phyloP scores from a whole-genome alignment of 306 rosid species.

The Medicago arabica region DNA sequence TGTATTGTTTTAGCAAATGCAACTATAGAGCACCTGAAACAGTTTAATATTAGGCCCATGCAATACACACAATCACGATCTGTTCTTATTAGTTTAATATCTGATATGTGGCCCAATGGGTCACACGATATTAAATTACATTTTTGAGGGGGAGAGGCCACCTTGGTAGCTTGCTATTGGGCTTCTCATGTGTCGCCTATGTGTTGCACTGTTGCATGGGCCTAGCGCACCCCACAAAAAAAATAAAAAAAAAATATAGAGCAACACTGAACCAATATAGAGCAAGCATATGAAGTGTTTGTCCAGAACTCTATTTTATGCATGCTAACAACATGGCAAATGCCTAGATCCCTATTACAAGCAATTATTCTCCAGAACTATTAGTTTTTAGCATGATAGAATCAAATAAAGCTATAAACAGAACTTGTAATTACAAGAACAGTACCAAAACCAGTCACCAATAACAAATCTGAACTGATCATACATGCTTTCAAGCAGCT shows the following conservation, averaged over 20 bases:
- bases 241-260: too few relatives aligned
- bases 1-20: conserved; percentile 43
- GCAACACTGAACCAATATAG: conserved; percentile 34
- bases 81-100: too few relatives aligned
- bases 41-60: too few relatives aligned
- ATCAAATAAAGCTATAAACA: conserved; percentile 25
- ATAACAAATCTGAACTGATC: conserved; percentile 5
- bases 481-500: conserved; percentile 37
- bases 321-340: not conserved
- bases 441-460: not conserved
- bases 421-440: not conserved
- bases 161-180: too few relatives aligned
- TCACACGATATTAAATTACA: too few relatives aligned
- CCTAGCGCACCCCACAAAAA: too few relatives aligned
- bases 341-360: not conserved
- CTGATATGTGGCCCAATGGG: too few relatives aligned
- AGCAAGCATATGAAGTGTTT: conserved; percentile 17
- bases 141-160: too few relatives aligned
- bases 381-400: not conserved
- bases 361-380: conserved; percentile 7
- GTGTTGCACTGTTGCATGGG: too few relatives aligned
- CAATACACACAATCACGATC: too few relatives aligned
- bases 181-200: too few relatives aligned
- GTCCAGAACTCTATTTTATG: conserved; percentile 4
- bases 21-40: too few relatives aligned